Evolutionary conservation across 768 basidiomycete genomes (phyloP).

Genomic region (Tubosaeta sp.): DNA sequence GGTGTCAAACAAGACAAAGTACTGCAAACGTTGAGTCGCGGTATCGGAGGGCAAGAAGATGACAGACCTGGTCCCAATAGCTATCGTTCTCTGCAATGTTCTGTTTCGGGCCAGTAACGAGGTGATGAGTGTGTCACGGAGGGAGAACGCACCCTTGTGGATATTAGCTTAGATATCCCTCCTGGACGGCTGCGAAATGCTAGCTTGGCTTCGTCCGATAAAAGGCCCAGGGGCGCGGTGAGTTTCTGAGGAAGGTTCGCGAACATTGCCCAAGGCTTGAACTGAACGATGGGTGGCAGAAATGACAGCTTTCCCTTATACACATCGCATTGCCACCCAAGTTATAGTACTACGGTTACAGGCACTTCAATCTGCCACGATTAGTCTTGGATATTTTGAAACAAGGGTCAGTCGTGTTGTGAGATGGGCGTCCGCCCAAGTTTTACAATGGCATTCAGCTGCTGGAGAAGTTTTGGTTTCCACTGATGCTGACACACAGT

Average conservation of each 20-base stretch:
- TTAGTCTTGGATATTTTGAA: too few relatives aligned
- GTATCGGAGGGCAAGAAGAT: background rate
- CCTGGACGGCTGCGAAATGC: conserved; percentile 79
- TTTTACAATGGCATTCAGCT: too few relatives aligned
- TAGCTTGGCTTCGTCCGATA: conserved; percentile 86
- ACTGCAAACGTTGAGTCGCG: conserved; percentile 42
- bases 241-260: conserved; percentile 68
- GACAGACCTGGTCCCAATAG: conserved; percentile 87
- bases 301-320: too few relatives aligned
- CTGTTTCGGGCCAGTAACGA: conserved; percentile 34
- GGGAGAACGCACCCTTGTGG: conserved; percentile 56
- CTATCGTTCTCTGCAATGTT: conserved; percentile 69
- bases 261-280: conserved; percentile 44
- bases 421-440: too few relatives aligned
- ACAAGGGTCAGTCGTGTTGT: too few relatives aligned
- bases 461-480: too few relatives aligned
- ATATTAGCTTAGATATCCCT: conserved; percentile 73
- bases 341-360: too few relatives aligned
- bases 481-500: too few relatives aligned
- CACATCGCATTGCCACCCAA: too few relatives aligned
- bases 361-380: too few relatives aligned
- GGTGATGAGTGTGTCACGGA: conserved; percentile 2
- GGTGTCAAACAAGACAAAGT: conserved; percentile 80
- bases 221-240: conserved; percentile 68
- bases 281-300: too few relatives aligned